Base-by-base conservation (phyloP, 768 basidiomycete species). In the Mycena latifolia region DNA sequence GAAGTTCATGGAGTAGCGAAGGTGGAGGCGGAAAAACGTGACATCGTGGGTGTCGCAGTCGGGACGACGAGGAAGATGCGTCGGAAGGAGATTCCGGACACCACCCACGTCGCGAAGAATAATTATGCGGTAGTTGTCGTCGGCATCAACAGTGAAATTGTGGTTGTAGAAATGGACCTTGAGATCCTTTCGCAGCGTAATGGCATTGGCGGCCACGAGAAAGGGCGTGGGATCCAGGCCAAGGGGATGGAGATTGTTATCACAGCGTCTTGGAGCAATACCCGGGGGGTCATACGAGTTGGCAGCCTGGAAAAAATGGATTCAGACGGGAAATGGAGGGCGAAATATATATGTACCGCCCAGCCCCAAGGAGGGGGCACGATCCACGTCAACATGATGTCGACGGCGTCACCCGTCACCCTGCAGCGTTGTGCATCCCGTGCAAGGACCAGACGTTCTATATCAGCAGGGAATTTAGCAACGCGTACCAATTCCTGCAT, bases 121-220 rank as follows among this genome's bases (percentile, higher is more conserved):
- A 37, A 67, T 15, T 14, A 67, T n/a, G 27, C 61, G 59, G 22
- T 58, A 63, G 41, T 55, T 18, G 41, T 67, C 61, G 28, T 65
- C 64, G 15, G 35, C 64, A 28, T 65, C 64, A 7, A 65, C 39
- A 0, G 64, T 10, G 39, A 65, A 65, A 35, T 60, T 31, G 58
- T 65, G 33, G 53, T 60, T 62, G 60, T 58, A 46, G 41, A 63
- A 67, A 25, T 62, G 59, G 6, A 57, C 18, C 27, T 57, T 62
- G 29, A 67, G 48, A 10, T 61, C 27, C 3, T 8, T 41, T 9
- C 31, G 59, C 48, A 61, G 9, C 1, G 24, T 35, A 15, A 62
- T 25, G 47, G 29, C 50, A n/a, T 66, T 62, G 39, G 65, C 54
- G 24, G 60, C 25, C 4, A 60, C 58, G 12, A 61, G 17, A 11